Conservation (phyloP, 2,329 filamentous ascomycete genomes). For the Huntiella decipiens region DNA sequence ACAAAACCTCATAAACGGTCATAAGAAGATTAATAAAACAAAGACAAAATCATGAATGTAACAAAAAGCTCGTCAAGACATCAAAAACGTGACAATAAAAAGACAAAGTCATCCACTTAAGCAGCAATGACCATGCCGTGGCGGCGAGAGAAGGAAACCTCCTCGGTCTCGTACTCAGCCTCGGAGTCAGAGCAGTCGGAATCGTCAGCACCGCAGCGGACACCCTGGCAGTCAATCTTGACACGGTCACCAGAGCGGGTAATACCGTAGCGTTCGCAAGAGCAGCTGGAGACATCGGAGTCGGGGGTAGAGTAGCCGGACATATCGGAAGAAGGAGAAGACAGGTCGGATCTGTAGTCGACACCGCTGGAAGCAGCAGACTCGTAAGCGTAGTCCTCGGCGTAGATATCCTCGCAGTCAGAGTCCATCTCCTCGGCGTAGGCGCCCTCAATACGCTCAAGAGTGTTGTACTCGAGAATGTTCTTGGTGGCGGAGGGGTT, state of each 20-base stretch:
- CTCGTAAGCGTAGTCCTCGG: constrained; percentile 35
- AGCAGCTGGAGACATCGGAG: constrained; percentile 64
- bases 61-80: not conserved
- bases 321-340: constrained; percentile 51
- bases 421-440: constrained; percentile 39
- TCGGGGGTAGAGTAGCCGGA: constrained; percentile 63
- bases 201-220: constrained; percentile 46
- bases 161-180: constrained; percentile 18
- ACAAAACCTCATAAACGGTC: not conserved
- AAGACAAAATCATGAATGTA: not conserved
- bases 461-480: constrained; percentile 55
- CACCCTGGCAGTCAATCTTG: constrained; percentile 87
- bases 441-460: constrained; percentile 63
- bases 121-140: constrained; percentile 39
- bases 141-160: constrained; percentile 36
- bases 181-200: constrained; percentile 43
- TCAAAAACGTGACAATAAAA: not conserved
- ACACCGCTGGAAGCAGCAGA: constrained; percentile 52
- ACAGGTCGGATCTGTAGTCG: constrained; percentile 55
- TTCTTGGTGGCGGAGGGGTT: constrained; percentile 73
- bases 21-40: constrained; percentile 4
- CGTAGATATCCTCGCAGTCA: constrained; percentile 14
- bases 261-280: constrained; percentile 91
- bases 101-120: constrained; percentile 5
- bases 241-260: constrained; percentile 82